Evolutionary conservation across 306 rosid species (phyloP), one percentile per base, ranked within the genome.

Genomic region (Ochetophila trinervis): DNA sequence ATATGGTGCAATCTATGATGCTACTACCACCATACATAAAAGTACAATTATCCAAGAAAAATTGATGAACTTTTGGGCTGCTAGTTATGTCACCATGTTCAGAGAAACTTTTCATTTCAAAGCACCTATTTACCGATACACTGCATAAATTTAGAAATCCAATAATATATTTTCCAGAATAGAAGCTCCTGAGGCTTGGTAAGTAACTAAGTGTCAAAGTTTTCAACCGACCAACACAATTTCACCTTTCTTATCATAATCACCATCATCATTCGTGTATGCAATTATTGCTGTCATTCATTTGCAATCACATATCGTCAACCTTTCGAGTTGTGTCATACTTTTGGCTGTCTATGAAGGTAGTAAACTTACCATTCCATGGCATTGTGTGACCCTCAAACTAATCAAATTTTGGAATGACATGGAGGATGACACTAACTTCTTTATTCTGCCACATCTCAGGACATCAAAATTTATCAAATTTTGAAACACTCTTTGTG

Each of bases 221-320:
- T 40, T 10, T 40, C 45, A 40, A 10, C 45, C 45, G 10, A 9
- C 13, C 12, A 40, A 40, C 10, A 40, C 45, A 40, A 40, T 40
- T 40, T 40, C 45, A 40, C 45, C 45, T 40, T 37, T 12, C 45
- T 6, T 40, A 22, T 27, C 62, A 16, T 17, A 8, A 21, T 23
- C 74, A 3, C 22, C 32, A 27, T 4, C 4, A 1, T 27, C 32
- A 5, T n/a, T 67, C 11, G 11, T 1, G 6, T 15, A 10, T 27
- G 64, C 56, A 36, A 79, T 60, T 24, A 79, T n/a, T 55, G 47
- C 37, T 45, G 15, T 22, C 15, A 76, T 67, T 53, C 45, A 35
- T 11, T 53, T 0, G 51, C 85, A 53, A 0, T 21, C 0, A 0
- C 0, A 0, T 0, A 80, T 10, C 0, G 0, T 0, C 20, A 80